These are phyloP conservation scores for Pelargonium australe DNA, from an alignment of 441 rosid species.

Conservation along the genomic window DNA sequence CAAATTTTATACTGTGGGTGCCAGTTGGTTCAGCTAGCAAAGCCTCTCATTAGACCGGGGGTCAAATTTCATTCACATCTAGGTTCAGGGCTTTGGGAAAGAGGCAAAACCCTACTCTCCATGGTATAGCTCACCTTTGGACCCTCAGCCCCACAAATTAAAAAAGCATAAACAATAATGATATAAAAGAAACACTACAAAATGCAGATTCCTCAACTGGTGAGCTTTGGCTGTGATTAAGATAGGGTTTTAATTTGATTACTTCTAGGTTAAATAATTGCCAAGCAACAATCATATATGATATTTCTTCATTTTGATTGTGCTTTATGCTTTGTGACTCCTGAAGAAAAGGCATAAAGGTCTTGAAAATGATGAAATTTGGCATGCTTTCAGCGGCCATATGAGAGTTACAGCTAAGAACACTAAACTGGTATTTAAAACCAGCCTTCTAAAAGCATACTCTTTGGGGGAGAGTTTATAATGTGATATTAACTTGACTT, in stretches of 20 bases:
- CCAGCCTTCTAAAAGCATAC: background rate
- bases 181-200: too few species aligned
- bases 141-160: too few species aligned
- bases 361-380: background rate
- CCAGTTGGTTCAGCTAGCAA: constrained; percentile 1
- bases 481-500: background rate
- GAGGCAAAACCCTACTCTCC: too few species aligned
- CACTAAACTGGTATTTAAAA: background rate
- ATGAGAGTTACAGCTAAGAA: background rate
- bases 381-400: background rate
- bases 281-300: background rate
- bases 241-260: background rate
- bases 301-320: background rate
- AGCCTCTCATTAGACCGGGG: background rate
- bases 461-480: background rate
- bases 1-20: background rate
- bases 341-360: background rate
- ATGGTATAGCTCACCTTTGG: too few species aligned
- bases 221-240: constrained; percentile 1
- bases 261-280: background rate
- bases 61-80: background rate
- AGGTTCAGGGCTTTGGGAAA: background rate
- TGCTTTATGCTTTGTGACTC: background rate
- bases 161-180: too few species aligned
- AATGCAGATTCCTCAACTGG: constrained; percentile 1